phyloP scores from a whole-genome alignment of 108 stramenopile species.

The Pseudonitzschia delicatissima region DNA sequence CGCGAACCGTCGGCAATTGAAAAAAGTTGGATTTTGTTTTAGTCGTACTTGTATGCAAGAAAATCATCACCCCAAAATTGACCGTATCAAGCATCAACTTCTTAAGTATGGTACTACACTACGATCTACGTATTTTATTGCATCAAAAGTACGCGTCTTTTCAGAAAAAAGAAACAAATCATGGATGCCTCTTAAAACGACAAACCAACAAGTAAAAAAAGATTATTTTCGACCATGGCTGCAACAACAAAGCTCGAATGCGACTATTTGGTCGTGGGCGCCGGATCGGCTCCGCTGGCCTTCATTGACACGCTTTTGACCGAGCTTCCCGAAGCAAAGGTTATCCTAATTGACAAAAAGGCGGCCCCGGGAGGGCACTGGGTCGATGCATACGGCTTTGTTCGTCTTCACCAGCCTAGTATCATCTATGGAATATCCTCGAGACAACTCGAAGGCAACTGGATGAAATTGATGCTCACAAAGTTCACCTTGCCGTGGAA shows the following conservation, averaged over 20 bases:
- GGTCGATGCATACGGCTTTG: constrained; percentile 30
- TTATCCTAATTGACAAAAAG: constrained; percentile 29
- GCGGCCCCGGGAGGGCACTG: constrained; percentile 31
- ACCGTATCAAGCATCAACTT: no score
- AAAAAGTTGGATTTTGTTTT: no score
- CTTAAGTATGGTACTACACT: no score
- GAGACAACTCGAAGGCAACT: constrained; percentile 30
- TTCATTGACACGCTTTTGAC: constrained; percentile 33
- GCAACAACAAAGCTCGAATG: constrained; percentile 13
- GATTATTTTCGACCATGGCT: no score
- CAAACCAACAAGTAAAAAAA: no score
- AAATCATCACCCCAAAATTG: no score
- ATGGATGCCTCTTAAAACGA: no score
- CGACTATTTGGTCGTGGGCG: constrained; percentile 34
- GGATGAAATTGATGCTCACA: constrained; percentile 19
- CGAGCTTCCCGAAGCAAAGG: constrained; percentile 18
- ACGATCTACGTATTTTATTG: no score
- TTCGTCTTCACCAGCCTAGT: constrained; percentile 26
- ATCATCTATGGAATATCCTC: constrained; percentile 23
- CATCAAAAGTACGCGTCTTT: no score
- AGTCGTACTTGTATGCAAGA: no score
- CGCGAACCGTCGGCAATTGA: no score
- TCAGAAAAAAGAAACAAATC: no score
- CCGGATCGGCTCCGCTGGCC: constrained; percentile 30
- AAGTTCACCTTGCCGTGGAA: constrained; percentile 25